Conservation (phyloP, 1,284 basidiomycete genomes). For the Rhodotorula sp. region DNA sequence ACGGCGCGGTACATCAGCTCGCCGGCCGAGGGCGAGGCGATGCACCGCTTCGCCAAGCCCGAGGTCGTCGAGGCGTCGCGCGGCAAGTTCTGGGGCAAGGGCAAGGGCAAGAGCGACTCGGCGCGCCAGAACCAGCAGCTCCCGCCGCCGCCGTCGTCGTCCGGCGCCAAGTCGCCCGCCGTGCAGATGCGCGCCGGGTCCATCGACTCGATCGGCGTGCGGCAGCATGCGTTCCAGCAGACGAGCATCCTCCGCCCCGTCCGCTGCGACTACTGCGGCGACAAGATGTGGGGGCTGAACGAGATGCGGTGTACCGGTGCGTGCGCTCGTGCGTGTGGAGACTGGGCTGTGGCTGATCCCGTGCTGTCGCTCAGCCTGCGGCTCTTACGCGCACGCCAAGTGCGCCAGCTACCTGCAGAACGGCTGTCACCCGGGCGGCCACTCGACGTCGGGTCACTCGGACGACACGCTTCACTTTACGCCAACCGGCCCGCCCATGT, state of each 20-base stretch:
- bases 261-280: constrained; percentile 90
- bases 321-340: constrained; percentile 47
- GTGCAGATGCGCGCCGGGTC: constrained; percentile 11
- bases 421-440: constrained; percentile 45
- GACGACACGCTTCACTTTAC: constrained; percentile 36
- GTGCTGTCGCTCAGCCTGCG: constrained; percentile 50
- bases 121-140: constrained; percentile 9
- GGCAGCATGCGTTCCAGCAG: constrained; percentile 82
- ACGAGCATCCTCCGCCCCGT: constrained; percentile 84
- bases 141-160: constrained; percentile 13
- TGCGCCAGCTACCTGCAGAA: constrained; percentile 53
- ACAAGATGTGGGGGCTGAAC: constrained; percentile 98
- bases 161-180: constrained; percentile 16
- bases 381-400: constrained; percentile 55
- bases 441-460: neutral
- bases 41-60: constrained; percentile 40
- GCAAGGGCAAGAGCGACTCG: constrained; percentile 35
- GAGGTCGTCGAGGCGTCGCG: constrained; percentile 53
- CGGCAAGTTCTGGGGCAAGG: constrained; percentile 59
- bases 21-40: constrained; percentile 15
- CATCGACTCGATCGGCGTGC: constrained; percentile 28
- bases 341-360: no score
- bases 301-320: constrained; percentile 78
- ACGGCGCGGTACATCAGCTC: constrained; percentile 25
- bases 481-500: constrained; percentile 34